These are phyloP conservation scores for Malassezia caprae DNA, from an alignment of 1,284 basidiomycete species.

Conservation along the genomic window DNA sequence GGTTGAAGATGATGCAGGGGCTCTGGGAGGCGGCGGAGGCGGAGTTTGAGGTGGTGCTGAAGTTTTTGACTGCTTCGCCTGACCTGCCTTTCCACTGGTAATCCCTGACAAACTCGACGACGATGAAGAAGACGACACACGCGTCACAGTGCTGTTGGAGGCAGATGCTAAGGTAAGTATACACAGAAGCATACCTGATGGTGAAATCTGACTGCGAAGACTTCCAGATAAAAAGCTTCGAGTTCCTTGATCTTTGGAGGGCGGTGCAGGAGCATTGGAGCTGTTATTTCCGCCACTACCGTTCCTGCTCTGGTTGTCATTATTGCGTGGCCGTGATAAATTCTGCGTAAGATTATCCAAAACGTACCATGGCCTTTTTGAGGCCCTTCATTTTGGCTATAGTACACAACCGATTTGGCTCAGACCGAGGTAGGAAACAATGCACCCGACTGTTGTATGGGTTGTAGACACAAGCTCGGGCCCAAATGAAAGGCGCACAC, in stretches of 20 bases:
- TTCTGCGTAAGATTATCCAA: not conserved
- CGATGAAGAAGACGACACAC: not conserved
- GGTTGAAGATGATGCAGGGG: not conserved
- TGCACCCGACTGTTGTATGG: not conserved
- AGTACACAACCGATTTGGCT: conserved; percentile 3
- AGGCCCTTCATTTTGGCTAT: conserved; percentile 42
- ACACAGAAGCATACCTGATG: not conserved
- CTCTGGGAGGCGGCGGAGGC: not conserved
- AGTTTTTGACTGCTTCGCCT: not conserved
- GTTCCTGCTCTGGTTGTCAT: conserved; percentile 1
- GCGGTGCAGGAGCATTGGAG: not conserved
- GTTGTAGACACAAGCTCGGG: conserved; percentile 1
- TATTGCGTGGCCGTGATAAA: conserved; percentile 6
- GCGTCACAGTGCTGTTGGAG: not conserved
- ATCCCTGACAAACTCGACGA: not conserved
- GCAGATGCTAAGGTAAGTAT: not conserved
- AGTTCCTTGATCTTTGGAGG: not conserved
- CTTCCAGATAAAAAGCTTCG: not conserved
- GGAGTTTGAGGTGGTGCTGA: not conserved
- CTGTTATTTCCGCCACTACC: not conserved
- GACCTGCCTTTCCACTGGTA: not conserved
- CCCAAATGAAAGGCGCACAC: not conserved
- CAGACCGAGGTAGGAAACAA: not conserved
- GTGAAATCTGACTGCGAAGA: not conserved
- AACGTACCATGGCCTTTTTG: conserved; percentile 48